Evolutionary conservation across 176 grass and related monocot genomes (phyloP), one percentile per base, ranked within the genome.

Genomic region (Phoenix roebelenii): DNA sequence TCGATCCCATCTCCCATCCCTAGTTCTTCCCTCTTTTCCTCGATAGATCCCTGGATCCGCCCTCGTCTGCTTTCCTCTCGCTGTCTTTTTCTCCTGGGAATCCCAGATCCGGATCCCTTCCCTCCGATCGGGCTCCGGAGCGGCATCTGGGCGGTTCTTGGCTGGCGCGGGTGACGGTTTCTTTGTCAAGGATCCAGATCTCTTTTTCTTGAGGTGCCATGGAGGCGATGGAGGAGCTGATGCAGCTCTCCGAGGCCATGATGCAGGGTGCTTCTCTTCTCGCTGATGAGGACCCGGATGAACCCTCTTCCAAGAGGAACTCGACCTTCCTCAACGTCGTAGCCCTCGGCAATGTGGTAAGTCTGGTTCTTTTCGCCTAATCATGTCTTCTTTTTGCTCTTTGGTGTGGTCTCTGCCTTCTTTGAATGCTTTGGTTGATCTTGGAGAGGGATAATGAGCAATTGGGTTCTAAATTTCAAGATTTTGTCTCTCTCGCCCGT

Each of bases 321-420:
- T 85, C 93, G 64, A 98, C 93, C 59, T 92, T 92, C 65, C 84
- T 98, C 66, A 89, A 92, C 80, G 88, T 89, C 63, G 76, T 98
- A 58, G 79, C 67, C 22, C 93, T 98, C 61, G 93, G 93, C 84
- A 92, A 98, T 83, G 82, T 98, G 59, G 93, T 98, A 83, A 77
- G 87, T 85, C 50, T 20, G 35, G 35, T 24, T 51, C 20, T 44
- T 44, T 26, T 18, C 3, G 15, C 16, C 16, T 74, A 29, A 18
- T 49, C 25, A 1, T 51, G 18, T 29, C 16, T 53, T 58, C n/a
- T 53, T 55, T 55, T 30, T 9, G 25, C 22, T 23, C 51, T 55
- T 19, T 48, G 26, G 22, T 44, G 35, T 12, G 35, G 35, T 12
- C 0, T 44, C 14, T 44, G 7, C 35, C 10, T 44, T 44, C 9